These are phyloP conservation scores for Colletotrichum aenigma DNA, from an alignment of 2,329 filamentous ascomycete genomes.

Conservation along the genomic window DNA sequence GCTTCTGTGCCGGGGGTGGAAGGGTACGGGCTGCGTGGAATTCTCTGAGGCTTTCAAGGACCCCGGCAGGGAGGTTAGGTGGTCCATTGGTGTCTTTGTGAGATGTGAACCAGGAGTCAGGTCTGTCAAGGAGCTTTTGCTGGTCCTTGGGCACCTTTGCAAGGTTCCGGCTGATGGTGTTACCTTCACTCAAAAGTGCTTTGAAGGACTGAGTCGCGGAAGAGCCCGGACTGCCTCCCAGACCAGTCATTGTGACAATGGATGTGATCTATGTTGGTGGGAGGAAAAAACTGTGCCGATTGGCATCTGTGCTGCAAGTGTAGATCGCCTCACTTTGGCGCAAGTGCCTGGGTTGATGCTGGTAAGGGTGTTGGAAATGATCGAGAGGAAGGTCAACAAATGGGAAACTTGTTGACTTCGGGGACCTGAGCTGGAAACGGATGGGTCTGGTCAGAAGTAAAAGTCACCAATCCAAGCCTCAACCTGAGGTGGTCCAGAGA, in stretches of 20 bases:
- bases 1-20: constrained; percentile 17
- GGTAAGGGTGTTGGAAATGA: neutral
- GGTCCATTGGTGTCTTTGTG: constrained; percentile 26
- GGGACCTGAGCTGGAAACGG: neutral
- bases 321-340: neutral
- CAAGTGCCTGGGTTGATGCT: neutral
- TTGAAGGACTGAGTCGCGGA: neutral
- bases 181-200: neutral
- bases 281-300: neutral
- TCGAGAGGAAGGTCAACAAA: neutral
- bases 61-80: constrained; percentile 37
- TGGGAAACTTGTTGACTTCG: neutral
- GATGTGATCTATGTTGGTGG: neutral
- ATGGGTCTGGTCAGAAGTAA: neutral
- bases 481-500: neutral
- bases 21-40: constrained; percentile 13
- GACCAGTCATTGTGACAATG: neutral
- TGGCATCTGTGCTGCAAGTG: neutral
- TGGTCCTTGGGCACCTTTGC: constrained; percentile 43
- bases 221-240: neutral
- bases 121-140: constrained; percentile 34
- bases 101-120: constrained; percentile 40
- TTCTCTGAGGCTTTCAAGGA: constrained; percentile 35
- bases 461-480: neutral
- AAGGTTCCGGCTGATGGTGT: constrained; percentile 27